Percentiles rank a stretch among this genome's conserved stretches.
These are phyloP conservation scores for Inosperma sp. DNA, from an alignment of 768 basidiomycete species.

Conservation along the genomic window DNA sequence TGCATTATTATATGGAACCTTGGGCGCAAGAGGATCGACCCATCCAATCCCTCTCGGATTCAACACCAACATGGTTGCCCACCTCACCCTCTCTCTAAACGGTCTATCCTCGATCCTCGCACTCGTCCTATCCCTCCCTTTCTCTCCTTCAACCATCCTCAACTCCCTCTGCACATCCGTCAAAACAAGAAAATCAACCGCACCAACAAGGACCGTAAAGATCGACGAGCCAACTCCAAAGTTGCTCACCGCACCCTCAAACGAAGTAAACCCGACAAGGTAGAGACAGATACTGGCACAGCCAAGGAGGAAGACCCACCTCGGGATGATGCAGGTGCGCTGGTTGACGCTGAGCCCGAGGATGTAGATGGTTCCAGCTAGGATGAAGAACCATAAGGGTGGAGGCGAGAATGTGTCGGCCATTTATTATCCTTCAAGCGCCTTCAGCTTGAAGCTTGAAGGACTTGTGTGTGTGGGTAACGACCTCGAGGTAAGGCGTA, in stretches of 20 bases:
- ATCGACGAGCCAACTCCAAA: conserved; percentile 1
- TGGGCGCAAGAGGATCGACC: conserved; percentile 8
- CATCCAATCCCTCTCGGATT: conserved; percentile 10
- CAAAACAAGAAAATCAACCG: conserved; percentile 5
- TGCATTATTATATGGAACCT: neutral
- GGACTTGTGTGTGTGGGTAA: too few species aligned
- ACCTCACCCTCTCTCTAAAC: conserved; percentile 5
- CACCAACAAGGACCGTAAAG: conserved; percentile 6
- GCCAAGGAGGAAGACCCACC: conserved; percentile 2
- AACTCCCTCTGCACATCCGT: conserved; percentile 3
- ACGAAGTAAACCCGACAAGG: conserved; percentile 4
- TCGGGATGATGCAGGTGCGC: neutral
- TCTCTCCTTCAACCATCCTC: neutral
- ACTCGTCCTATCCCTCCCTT: neutral
- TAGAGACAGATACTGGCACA: conserved; percentile 4
- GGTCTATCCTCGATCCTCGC: conserved; percentile 3
- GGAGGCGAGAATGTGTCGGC: too few species aligned
- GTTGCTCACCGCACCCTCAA: conserved; percentile 1
- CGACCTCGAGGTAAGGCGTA: too few species aligned
- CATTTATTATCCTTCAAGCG: too few species aligned
- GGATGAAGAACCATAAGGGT: too few species aligned
- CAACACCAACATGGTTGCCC: neutral
- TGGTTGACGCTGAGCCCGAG: conserved; percentile 5
- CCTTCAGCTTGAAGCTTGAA: too few species aligned
- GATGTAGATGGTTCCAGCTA: too few species aligned